Base-by-base conservation (phyloP, 352 stramenopile species). In the Pythium phragmiticola region DNA sequence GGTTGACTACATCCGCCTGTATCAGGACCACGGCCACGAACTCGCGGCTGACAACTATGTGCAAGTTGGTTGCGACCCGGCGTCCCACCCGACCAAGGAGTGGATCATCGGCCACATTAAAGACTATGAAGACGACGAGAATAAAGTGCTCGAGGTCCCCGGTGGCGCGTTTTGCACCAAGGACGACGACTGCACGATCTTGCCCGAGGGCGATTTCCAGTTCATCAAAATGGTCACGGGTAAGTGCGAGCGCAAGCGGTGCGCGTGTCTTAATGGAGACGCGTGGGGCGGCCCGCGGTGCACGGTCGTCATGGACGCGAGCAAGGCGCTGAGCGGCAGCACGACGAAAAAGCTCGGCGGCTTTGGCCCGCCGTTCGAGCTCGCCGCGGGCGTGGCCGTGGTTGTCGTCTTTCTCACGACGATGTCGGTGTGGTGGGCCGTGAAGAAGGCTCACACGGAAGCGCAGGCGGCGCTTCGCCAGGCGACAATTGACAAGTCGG, bases 61-160 rank as follows among this genome's bases (percentile, higher is more conserved):
- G 83, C 65, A 63, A 11, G 57, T 89, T 0, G 78, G 77, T 0
- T 94, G 83, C 28, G 76, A 94, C 57, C 86, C 86, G 0, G 36
- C 34, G 21, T 74, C 75, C 2, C 82, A 94, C 51, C 84, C 87
- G 0, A 95, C 84, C 3, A 70, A 65, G 4, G 63, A 90, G 50
- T 94, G 84, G 82, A 95, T 95, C 43, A 26, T 77, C 0, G 78
- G 86, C 28, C 82, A 95, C 54, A 70, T 95, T 12, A 69, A 89
- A 11, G 80, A 91, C 39, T 95, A 95, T 64, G 52, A 81, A 47
- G 83, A 94, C 52, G 62, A 73, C 11, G 66, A 85, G 13, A 95
- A 95, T 52, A 63, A 68, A 43, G 47, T 76, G 0, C 49, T 82
- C 0, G 78, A 87, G 11, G 87, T 95, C 21, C 43, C 49, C n/a